These are phyloP conservation scores for Begonia masoniana DNA, from an alignment of 306 rosid genomes.

Conservation along the genomic window DNA sequence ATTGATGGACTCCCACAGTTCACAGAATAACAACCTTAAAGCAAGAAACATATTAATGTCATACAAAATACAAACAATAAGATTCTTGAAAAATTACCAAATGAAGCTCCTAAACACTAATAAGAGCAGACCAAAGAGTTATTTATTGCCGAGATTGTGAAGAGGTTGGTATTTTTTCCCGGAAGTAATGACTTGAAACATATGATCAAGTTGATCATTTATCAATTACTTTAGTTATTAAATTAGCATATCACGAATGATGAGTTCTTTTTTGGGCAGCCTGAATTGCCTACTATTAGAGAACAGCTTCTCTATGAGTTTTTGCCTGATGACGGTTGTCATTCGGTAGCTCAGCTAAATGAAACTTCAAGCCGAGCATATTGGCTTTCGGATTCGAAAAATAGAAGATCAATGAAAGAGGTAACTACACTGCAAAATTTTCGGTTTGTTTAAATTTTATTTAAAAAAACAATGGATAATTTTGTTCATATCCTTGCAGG, in stretches of 20 bases:
- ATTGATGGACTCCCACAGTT: too few species aligned
- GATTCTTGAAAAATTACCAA: too few species aligned
- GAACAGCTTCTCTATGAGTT: constrained; percentile 47
- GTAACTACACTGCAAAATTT: constrained; percentile 6
- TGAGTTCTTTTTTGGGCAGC: constrained; percentile 30
- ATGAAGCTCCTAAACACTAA: too few species aligned
- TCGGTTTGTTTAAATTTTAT: not conserved
- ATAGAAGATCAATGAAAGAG: constrained; percentile 17
- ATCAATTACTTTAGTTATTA: not conserved
- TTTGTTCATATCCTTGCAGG: constrained; percentile 23
- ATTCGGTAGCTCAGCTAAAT: constrained; percentile 38
- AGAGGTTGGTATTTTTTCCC: too few species aligned
- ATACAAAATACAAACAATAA: too few species aligned
- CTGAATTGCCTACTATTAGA: constrained; percentile 35
- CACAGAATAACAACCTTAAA: too few species aligned
- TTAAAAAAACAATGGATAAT: not conserved
- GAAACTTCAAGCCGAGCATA: constrained; percentile 22
- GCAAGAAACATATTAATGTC: too few species aligned
- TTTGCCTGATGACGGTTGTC: constrained; percentile 46
- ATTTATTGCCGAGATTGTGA: too few species aligned
- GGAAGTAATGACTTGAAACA: too few species aligned
- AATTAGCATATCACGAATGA: not conserved
- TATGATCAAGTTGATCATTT: too few species aligned
- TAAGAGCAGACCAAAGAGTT: too few species aligned
- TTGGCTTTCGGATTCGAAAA: constrained; percentile 19